Base-by-base conservation (phyloP, 257 asterid species). In the Euphrasia confusa region DNA sequence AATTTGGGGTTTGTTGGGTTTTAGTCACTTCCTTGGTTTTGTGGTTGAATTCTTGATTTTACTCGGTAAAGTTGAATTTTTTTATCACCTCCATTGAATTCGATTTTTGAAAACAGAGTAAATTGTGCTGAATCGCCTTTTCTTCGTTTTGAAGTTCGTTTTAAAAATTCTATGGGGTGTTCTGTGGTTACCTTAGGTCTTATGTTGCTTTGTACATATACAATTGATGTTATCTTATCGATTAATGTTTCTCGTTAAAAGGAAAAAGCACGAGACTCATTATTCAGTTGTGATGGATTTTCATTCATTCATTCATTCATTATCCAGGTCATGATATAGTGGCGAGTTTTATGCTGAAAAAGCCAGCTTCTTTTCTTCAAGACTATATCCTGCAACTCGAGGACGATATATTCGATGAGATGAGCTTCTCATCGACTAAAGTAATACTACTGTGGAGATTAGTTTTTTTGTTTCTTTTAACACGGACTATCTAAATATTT, bases 301-400 rank as follows among this genome's bases (percentile, higher is more conserved):
- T 44, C 11, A 53, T 55, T 63, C 32, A 28, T 58, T 39, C 47
- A 32, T 70, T 61, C 9, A 15, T 35, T 7, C 54, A 60, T 72
- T 79, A 68, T 65, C 58, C 84, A 90, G 97, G 95, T 76, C 85
- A 78, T 83, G 84, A 86, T 68, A 76, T 87, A 44, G 97, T 89
- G 42, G 97, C 96, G 55, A 84, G 96, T 71, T 93, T 93, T 74
- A 75, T 71, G 84, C 75, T 89, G 69, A 72, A 72, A 42, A 87
- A 78, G 72, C 78, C 96, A 32, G 80, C 75, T 65, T 82, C 95
- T 12, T 79, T 76, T 70, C 80, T 93, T 70, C 68, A 88, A 68
- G 86, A 87, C 68, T 62, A 83, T 65, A 81, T 66, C 68, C 37
- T 76, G 69, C 91, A 61, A 65, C 99, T 93, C 14, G 79, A 77